Evolutionary conservation across 2,329 filamentous ascomycete species (phyloP), one percentile per base, ranked within the genome.

Genomic region (Ophiobolus disseminans): DNA sequence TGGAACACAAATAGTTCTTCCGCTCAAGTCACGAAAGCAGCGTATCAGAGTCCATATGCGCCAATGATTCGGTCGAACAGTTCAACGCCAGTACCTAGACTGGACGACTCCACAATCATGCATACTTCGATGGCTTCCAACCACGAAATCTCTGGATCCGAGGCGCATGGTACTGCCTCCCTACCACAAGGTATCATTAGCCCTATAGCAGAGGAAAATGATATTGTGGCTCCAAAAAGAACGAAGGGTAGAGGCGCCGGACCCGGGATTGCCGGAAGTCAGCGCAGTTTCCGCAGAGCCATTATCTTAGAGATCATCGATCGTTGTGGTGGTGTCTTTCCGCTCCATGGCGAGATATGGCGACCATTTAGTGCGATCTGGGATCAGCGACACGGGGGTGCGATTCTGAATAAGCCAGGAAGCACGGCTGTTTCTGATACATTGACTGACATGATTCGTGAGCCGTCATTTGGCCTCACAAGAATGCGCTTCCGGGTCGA

Each of bases 221-320:
- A 17, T 8, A 23, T 28, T 36, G 37, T 43, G 17, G 42, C 37
- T 9, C 45, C 46, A 19, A 45, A 31, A 28, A 56, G 54, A 26
- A 30, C 45, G 14, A 50, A 44, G 35, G 31, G 40, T 11, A 49
- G 34, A 53, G 56, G 34, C 13, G 45, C 28, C 32, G 39, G 23
- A 14, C 50, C 34, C 25, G 39, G 14, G 21, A 53, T 42, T 19
- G 48, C 17, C 35, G 55, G 59, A 5, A 65, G 60, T 23, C 54
- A 47, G 13, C 46, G 53, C 19, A 49, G 50, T 16, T 60, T 63
- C 14, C 58, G 62, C 20, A 58, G 59, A 20, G 77, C 76, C 14
- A 79, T 85, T 22, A 71, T 86, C 3, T 66, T 82, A 62, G 76
- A 83, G 20, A 78, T 86, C 30, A 60, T 86, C 10, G 72, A 80